Base-by-base conservation (phyloP, 2,329 filamentous ascomycete species). In the Venturia carpophila region DNA sequence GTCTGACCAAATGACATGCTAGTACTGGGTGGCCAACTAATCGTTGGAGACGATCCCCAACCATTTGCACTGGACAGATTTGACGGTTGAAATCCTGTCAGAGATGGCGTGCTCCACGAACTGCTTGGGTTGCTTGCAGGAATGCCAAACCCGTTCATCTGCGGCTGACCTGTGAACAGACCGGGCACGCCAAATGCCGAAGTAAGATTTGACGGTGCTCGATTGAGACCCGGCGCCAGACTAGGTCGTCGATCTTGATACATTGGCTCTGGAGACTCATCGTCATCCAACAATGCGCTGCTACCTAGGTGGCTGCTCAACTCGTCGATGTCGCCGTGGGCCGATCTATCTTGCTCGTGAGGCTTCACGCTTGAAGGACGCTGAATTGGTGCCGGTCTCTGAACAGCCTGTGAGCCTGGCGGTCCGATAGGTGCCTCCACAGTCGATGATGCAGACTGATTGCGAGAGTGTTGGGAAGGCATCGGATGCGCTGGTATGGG, bases 301-400 rank as follows among this genome's bases (percentile, higher is more conserved):
- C 93, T 97, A 15, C 94, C 94, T 34, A 99, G 82, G 70, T 94
- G 92, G 67, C 88, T 84, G 68, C 87, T 88, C 64, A 90, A 78
- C 61, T 90, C 85, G 65, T 93, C 91, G 24, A 91, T 79, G 65
- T 88, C 86, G 60, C 68, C 73, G 52, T 73, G 74, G 66, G 74
- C 72, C 24, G 79, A 76, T 39, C 77, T 73, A 39, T 76, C 73
- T 47, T 73, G 76, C 52, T 82, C 82, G 64, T 79, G 79, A 39
- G 83, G 83, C 67, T 82, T 81, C 11, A 82, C 85, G 73, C 92
- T 96, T 19, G 87, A 87, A 0, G 94, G 93, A 42, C 92, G 85
- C 68, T 93, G 91, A 68, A 97, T 97, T 0, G 93, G 93, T 30
- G 90, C 85, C 34, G 92, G 93, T 64, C 92, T 84, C 58, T 88